Conservation (phyloP, 768 basidiomycete genomes). For the Tricholoma sp. region DNA sequence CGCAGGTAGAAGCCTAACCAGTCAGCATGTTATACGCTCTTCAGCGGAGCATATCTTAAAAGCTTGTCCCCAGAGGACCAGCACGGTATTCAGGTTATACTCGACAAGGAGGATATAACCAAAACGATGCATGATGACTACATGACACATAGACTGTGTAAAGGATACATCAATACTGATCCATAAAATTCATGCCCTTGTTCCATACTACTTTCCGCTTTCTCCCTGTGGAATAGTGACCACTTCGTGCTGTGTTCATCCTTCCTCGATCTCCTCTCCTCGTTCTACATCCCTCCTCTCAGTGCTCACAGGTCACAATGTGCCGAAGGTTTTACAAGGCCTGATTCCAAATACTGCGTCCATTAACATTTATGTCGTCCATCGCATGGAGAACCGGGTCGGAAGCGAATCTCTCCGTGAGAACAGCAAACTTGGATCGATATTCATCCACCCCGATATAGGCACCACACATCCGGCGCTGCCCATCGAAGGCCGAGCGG, state of each 20-base stretch:
- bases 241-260: neutral
- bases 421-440: conserved; percentile 67
- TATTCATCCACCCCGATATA: conserved; percentile 93
- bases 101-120: neutral
- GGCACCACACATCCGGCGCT: conserved; percentile 91
- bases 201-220: no score
- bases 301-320: neutral
- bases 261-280: neutral
- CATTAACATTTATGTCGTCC: conserved; percentile 21
- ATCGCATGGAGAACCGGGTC: conserved; percentile 23
- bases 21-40: neutral
- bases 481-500: conserved; percentile 84
- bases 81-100: neutral
- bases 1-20: conserved; percentile 15
- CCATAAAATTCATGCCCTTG: neutral
- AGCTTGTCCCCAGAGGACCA: no score
- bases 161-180: neutral
- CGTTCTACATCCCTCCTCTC: neutral
- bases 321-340: conserved; percentile 35
- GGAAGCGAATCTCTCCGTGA: conserved; percentile 53
- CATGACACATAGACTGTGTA: neutral
- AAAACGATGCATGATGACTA: neutral
- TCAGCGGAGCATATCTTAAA: no score
- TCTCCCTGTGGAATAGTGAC: no score
- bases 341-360: conserved; percentile 55